A percentile compares a stretch with the other conserved stretches of the same genome.
These are phyloP conservation scores for Boechera retrofracta DNA, from an alignment of 345 rosid species.

Conservation along the genomic window DNA sequence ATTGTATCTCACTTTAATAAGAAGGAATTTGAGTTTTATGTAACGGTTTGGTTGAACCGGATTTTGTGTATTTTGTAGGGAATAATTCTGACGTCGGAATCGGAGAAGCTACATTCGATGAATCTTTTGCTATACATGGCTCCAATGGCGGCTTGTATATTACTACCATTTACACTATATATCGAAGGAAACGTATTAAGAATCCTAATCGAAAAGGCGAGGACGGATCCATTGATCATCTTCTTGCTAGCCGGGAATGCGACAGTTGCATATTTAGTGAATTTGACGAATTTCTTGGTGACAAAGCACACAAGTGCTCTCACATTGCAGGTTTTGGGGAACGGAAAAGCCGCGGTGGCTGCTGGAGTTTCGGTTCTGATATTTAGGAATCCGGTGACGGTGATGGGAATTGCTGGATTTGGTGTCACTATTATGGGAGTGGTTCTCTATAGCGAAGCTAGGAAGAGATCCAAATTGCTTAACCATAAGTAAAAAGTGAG, in stretches of 20 bases:
- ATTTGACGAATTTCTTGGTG: constrained; percentile 92
- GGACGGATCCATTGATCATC: constrained; percentile 63
- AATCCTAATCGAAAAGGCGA: constrained; percentile 74
- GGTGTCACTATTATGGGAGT: constrained; percentile 94
- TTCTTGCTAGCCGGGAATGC: constrained; percentile 87
- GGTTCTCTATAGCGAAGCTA: constrained; percentile 98
- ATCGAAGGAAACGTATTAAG: constrained; percentile 91
- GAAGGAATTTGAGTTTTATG: not conserved
- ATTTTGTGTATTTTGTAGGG: constrained; percentile 60
- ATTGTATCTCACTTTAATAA: constrained; percentile 17
- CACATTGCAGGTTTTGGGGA: constrained; percentile 95
- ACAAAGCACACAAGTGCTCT: constrained; percentile 98
- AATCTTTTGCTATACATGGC: constrained; percentile 93
- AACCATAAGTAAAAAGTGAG: constrained; percentile 44
- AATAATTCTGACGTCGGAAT: constrained; percentile 76
- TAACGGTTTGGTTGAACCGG: not conserved
- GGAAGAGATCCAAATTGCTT: constrained; percentile 90
- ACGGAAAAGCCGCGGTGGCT: constrained; percentile 98
- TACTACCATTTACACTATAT: constrained; percentile 89
- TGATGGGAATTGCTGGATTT: constrained; percentile 91
- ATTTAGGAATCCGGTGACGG: constrained; percentile 92
- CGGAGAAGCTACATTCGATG: constrained; percentile 96
- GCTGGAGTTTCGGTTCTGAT: constrained; percentile 92
- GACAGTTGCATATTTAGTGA: constrained; percentile 95
- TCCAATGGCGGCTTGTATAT: constrained; percentile 91